These are phyloP conservation scores for Thielaviopsis punctulata DNA, from an alignment of 2,329 filamentous ascomycete genomes.

Conservation along the genomic window DNA sequence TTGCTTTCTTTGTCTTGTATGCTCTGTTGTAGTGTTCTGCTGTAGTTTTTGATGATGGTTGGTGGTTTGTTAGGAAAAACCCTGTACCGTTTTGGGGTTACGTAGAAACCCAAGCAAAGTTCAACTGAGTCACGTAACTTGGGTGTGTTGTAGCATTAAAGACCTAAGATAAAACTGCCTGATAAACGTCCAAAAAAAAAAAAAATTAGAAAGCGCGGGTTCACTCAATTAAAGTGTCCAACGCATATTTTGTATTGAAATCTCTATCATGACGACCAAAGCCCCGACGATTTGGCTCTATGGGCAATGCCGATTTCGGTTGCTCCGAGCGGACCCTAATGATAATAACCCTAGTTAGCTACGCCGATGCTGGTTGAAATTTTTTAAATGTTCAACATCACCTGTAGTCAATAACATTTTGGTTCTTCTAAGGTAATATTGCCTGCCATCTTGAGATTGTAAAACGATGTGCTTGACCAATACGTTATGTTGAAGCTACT, in stretches of 20 bases:
- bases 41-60: background rate
- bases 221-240: no score
- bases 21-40: background rate
- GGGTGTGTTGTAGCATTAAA: background rate
- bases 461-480: no score
- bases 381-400: no score
- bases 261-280: background rate
- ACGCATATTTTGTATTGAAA: background rate
- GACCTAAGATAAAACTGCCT: background rate
- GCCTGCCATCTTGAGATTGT: no score
- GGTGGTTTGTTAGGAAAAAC: background rate
- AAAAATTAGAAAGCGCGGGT: background rate
- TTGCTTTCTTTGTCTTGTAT: background rate
- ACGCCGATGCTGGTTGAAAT: background rate
- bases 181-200: background rate
- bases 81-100: background rate
- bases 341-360: background rate
- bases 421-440: no score
- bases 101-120: background rate
- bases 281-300: background rate
- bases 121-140: background rate
- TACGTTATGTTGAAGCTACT: no score
- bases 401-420: no score
- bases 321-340: background rate
- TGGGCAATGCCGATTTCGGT: conserved; percentile 1